Base-by-base conservation (phyloP, 768 basidiomycete species). In the Tulasnella sp. region DNA sequence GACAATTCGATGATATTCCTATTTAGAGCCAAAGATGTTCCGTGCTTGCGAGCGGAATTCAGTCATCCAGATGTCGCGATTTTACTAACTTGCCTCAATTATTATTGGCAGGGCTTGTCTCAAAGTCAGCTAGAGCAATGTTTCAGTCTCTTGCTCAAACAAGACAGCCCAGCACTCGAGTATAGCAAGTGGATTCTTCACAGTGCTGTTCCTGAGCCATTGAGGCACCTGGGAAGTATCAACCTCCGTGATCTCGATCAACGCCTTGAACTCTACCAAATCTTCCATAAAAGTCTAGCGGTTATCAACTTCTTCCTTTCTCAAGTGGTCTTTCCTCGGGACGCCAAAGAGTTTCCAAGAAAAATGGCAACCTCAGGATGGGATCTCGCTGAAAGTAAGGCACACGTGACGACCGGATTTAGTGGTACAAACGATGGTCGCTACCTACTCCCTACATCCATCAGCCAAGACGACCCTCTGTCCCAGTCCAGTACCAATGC, bases 341-440 rank as follows among this genome's bases (percentile, higher is more conserved):
- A 46, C n/a, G 45, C 45, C 72, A 74, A 70, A 41, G 68, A 72
- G 25, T 77, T 74, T 53, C 67, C 66, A 1, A 48, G 55, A 8
- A 75, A 73, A 55, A 60, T 77, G 15, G 57, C 70, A 3, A 70
- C 74, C 12, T 72, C 70, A 1, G 68, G 68, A 0, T 77, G 75
- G 76, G 76, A 77, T 63, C 59, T 77, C 33, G 73, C 70, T 0
- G 69, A 70, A 44, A 53, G 47, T 1, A 71, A 65, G 40, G 25
- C 28, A 9, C 55, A 64, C 16, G 22, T 65, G 12, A 72, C 65
- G 1, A 75, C 73, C 0, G 74, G 73, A 3, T 77, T 77, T 54
- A 76, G 73, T 44, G 75, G 75, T 8, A 77, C 32, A 15, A 47
- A 37, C 22, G 45, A 31, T 24, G n/a, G 24, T 39, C 12, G 56